Conservation (phyloP, 371 early-diverging fungal species). For the Modicella reniformis region DNA sequence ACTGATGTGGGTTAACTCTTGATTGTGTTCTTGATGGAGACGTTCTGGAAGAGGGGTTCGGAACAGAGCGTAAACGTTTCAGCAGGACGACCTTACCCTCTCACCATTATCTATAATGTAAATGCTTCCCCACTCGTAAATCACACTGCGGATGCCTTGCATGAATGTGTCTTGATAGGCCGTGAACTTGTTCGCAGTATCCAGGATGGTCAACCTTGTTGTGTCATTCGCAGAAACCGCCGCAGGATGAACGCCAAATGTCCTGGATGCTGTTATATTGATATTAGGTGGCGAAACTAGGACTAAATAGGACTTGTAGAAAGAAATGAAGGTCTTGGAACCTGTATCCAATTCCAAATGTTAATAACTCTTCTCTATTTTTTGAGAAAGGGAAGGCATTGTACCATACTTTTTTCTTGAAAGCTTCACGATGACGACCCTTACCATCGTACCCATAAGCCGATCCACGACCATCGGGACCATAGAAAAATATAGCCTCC, state of each 20-base stretch:
- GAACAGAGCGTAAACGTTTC: too few relatives aligned
- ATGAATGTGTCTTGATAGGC: slow-evolving; percentile 82
- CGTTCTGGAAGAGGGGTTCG: too few relatives aligned
- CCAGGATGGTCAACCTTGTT: slow-evolving; percentile 87
- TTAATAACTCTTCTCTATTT: too few relatives aligned
- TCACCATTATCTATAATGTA: slow-evolving; percentile 86
- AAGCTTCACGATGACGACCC: background rate
- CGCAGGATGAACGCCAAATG: slow-evolving; percentile 31
- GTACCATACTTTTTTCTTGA: background rate
- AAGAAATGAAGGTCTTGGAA: slow-evolving; percentile 76
- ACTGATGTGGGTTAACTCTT: too few relatives aligned
- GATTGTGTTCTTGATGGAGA: too few relatives aligned
- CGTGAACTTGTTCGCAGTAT: slow-evolving; percentile 89
- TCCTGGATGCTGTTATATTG: slow-evolving; percentile 54
- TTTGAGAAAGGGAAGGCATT: too few relatives aligned
- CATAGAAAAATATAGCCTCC: slow-evolving; percentile 93
- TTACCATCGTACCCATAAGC: slow-evolving; percentile 89
- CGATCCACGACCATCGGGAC: slow-evolving; percentile 90
- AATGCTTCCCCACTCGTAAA: slow-evolving; percentile 91
- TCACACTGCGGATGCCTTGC: slow-evolving; percentile 73
- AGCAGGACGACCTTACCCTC: slow-evolving; percentile 58
- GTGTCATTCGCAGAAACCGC: slow-evolving; percentile 57
- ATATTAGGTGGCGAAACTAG: slow-evolving; percentile 76
- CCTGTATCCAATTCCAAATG: slow-evolving; percentile 44
- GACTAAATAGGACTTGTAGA: slow-evolving; percentile 82